These are phyloP conservation scores for Coleophoma cylindrospora DNA, from an alignment of 2,329 filamentous ascomycete genomes.

Conservation along the genomic window DNA sequence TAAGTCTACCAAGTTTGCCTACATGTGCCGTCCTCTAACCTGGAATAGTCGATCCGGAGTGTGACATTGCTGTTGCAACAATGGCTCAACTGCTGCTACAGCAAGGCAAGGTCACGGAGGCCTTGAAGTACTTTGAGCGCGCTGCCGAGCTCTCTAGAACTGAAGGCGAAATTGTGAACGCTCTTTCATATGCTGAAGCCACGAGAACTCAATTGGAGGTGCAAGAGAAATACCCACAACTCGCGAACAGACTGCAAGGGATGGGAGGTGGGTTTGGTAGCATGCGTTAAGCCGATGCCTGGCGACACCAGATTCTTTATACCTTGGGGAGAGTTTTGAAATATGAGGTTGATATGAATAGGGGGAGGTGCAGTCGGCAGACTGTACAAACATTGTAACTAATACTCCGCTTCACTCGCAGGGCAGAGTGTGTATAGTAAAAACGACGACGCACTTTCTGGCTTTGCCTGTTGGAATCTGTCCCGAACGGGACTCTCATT, in stretches of 20 bases:
- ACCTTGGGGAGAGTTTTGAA: background rate
- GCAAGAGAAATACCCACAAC: conserved; percentile 78
- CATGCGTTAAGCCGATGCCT: conserved; percentile 17
- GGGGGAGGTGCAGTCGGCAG: background rate
- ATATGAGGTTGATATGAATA: background rate
- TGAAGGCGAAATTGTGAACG: conserved; percentile 93
- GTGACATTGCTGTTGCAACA: conserved; percentile 96
- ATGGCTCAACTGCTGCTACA: conserved; percentile 97
- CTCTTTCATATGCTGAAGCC: conserved; percentile 92
- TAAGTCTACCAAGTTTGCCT: conserved; percentile 42
- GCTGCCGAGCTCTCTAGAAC: conserved; percentile 92
- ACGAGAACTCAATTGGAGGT: conserved; percentile 94
- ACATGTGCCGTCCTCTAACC: background rate
- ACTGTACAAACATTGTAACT: conserved; percentile 17
- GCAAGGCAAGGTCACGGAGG: conserved; percentile 94
- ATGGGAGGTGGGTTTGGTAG: conserved; percentile 38
- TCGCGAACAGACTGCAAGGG: conserved; percentile 65
- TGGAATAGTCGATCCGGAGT: conserved; percentile 83
- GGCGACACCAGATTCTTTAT: too few relatives aligned
- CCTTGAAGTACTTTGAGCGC: conserved; percentile 93
- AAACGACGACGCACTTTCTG: conserved; percentile 16
- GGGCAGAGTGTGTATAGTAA: conserved; percentile 23
- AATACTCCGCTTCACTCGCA: conserved; percentile 23
- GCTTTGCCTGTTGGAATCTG: background rate
- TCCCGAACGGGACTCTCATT: too few relatives aligned